Conservation (phyloP, 495 filamentous ascomycete genomes). For the Aspergillus steynii region DNA sequence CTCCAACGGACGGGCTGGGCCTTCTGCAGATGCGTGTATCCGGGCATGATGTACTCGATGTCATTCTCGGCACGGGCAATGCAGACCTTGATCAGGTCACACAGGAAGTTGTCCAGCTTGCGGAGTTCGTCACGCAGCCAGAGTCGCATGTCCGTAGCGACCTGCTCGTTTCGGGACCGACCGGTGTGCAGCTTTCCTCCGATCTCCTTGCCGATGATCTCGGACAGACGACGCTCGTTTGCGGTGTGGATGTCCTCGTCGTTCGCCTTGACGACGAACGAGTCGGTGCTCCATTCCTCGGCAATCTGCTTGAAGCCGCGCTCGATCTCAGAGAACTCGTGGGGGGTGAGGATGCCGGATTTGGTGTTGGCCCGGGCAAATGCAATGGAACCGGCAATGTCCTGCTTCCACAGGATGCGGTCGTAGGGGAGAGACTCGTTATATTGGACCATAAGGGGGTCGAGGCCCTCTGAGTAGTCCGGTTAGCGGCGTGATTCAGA, state of each 20-base stretch:
- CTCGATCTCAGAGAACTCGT: slow-evolving; percentile 78
- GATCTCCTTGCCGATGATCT: slow-evolving; percentile 83
- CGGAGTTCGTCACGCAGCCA: slow-evolving; percentile 83
- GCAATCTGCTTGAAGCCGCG: slow-evolving; percentile 68
- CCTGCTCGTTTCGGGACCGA: slow-evolving; percentile 88
- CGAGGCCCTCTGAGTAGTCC: slow-evolving; percentile 63
- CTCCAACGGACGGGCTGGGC: slow-evolving; percentile 88
- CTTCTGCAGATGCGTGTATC: slow-evolving; percentile 89
- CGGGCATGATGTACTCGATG: slow-evolving; percentile 63
- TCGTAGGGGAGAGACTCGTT: slow-evolving; percentile 88
- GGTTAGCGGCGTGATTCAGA: not conserved
- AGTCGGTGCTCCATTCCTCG: slow-evolving; percentile 68
- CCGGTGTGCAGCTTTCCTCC: slow-evolving; percentile 94
- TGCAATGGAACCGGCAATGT: slow-evolving; percentile 79
- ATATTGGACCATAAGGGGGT: slow-evolving; percentile 87
- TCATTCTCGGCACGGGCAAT: slow-evolving; percentile 75
- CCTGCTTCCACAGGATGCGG: slow-evolving; percentile 76
- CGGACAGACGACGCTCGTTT: slow-evolving; percentile 86
- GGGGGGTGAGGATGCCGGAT: slow-evolving; percentile 67
- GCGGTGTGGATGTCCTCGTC: slow-evolving; percentile 83
- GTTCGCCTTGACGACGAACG: slow-evolving; percentile 47
- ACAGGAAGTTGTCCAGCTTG: slow-evolving; percentile 67
- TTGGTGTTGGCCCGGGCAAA: slow-evolving; percentile 85
- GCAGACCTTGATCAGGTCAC: slow-evolving; percentile 70
- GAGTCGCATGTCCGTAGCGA: slow-evolving; percentile 89